phyloP scores from a whole-genome alignment of 2,329 filamentous ascomycete genomes.

The Trichoderma guizhouense region DNA sequence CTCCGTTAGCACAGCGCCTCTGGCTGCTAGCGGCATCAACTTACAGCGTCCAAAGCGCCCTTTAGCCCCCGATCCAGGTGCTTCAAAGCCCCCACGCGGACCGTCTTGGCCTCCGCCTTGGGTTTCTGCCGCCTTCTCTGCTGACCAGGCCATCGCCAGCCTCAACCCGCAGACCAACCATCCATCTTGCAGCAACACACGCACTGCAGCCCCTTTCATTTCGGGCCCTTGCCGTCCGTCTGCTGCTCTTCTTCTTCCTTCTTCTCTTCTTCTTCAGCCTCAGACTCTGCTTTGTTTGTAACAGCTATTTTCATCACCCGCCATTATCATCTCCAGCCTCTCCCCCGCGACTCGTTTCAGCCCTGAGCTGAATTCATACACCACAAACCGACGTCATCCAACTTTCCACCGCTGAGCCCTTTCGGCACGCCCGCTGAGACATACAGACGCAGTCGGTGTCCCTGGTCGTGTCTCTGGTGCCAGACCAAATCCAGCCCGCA shows the following conservation, averaged over 20 bases:
- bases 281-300: background rate
- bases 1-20: background rate
- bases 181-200: background rate
- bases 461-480: background rate
- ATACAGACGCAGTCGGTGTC: constrained; percentile 4
- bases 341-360: background rate
- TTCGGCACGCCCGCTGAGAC: constrained; percentile 4
- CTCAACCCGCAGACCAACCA: constrained; percentile 3
- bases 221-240: background rate
- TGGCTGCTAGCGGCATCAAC: background rate
- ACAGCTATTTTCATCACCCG: background rate
- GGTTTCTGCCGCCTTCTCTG: constrained; percentile 16
- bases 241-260: background rate
- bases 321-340: background rate
- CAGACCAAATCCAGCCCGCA: background rate
- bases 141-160: constrained; percentile 16
- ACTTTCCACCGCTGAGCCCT: background rate
- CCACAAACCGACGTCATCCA: constrained; percentile 7
- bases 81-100: background rate
- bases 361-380: constrained; percentile 3
- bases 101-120: constrained; percentile 13
- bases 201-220: constrained; percentile 9
- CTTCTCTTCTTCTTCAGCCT: background rate
- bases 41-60: background rate
- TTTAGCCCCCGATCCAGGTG: background rate